Base-by-base conservation (phyloP, 495 filamentous ascomycete genomes). In the Podospora australis region DNA sequence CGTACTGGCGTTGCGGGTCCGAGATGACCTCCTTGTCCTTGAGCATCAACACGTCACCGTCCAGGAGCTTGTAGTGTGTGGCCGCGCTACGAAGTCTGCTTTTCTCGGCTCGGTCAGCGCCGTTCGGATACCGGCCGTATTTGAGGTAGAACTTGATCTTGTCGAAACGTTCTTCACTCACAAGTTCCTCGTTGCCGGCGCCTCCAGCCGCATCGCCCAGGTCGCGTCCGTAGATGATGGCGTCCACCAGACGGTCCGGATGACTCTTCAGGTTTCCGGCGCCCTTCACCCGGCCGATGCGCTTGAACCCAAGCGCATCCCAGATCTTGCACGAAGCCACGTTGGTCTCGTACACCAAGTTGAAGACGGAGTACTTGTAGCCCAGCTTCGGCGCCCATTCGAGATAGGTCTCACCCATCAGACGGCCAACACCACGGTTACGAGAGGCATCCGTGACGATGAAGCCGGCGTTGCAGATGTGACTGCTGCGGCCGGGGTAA, bases 101-200 rank as follows among this genome's bases (percentile, higher is more conserved):
- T 77, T 98, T 98, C 66, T 96, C 90, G 39, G 90, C 90, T 39
- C 92, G 84, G 69, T 97, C 91, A 50, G 90, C 87, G 35, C 91
- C 92, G 49, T 84, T 79, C 25, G 92, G 92, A 65, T 98, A 97
- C 67, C 91, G 91, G 58, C 83, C 83, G 66, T 89, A 87, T 62
- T 95, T 94, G 56, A 98, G 82, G 70, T 98, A 98, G 69, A 87
- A 96, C 48, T 87, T 82, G 58, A 98, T 98, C 70, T 96, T 98
- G 70, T 96, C 90, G 72, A 97, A 97, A 50, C 92, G 86, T 66
- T 96, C 91, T 75, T 96, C 90, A 61, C 85, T 90, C 56, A 94
- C 86, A 56, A 86, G 88, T 63, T 95, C 88, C 57, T 95, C 90
- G 50, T 82, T 83, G 53, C 69, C 70, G 17, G 59, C 54, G 58